Evolutionary conservation across 495 filamentous ascomycete genomes (phyloP), one percentile per base, ranked within the genome.

Genomic region (Talaromyces proteolyticus): DNA sequence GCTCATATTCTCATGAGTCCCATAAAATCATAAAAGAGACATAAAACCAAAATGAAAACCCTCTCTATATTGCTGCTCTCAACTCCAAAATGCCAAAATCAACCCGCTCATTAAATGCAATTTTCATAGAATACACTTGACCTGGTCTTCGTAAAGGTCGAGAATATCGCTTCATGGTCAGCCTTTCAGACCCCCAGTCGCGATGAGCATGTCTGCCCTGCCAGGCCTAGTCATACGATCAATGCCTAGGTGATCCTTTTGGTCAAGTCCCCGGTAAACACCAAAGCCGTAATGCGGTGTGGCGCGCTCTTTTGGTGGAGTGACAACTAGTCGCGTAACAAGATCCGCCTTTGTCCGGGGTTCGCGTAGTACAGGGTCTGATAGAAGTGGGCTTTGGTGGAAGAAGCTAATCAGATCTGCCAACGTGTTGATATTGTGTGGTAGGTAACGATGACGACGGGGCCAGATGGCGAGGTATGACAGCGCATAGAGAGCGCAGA

Each of bases 401-500:
- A 92, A 65, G 54, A 88, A 91, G 58, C 79, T 82, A 52, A 91
- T 73, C n/a, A 88, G 73, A 64, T 92, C 88, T 2, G 84, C 86
- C 0, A 94, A 65, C 34, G 78, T 87, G 40, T 68, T 78, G 19
- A 86, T 79, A 21, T 77, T 77, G 54, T 91, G 88, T 0, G 88
- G 86, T 10, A 90, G 75, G 18, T 81, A 72, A 47, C 85, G 76
- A 22, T 65, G 62, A 17, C 69, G 65, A 6, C 79, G 63, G 7
- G 72, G 72, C 56, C 84, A 85, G 39, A 89, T 66, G 10, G 64
- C 73, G 37, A 82, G 49, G 36, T 89, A 71, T 36, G 82, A 84
- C 18, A 91, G 63, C 17, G 81, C 74, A 50, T 91, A 80, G 12
- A 95, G 53, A 0, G 72, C 69, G 38, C 89, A 77, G 54, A 93